Evolutionary conservation across 2,329 filamentous ascomycete genomes (phyloP).

Genomic region (Sclerotinia sclerotiorum): DNA sequence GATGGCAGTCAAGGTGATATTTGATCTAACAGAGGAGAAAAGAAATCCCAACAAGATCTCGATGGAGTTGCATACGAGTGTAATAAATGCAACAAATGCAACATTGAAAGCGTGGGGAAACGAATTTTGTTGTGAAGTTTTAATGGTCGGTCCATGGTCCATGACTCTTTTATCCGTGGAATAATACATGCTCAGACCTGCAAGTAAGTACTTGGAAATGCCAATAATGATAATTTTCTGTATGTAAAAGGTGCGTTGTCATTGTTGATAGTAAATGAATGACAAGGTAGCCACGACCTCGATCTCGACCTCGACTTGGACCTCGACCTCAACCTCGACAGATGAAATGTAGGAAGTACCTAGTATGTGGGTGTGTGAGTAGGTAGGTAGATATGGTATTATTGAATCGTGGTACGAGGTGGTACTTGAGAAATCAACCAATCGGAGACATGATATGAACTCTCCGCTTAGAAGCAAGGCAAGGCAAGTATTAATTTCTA

Average conservation of each 20-base stretch:
- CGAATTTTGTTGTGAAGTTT: background rate
- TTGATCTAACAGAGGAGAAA: conserved; percentile 1
- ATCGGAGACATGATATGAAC: background rate
- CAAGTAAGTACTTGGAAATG: background rate
- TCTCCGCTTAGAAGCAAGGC: background rate
- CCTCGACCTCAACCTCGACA: background rate
- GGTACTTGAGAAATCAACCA: background rate
- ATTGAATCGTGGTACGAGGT: background rate
- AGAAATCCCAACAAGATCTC: conserved; percentile 21
- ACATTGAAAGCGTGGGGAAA: conserved; percentile 11
- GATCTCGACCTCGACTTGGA: background rate
- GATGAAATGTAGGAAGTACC: background rate
- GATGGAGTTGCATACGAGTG: conserved; percentile 15
- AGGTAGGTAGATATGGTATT: background rate
- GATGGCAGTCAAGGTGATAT: conserved; percentile 2
- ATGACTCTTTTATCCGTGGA: background rate
- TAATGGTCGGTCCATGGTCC: background rate
- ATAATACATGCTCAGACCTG: background rate
- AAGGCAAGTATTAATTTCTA: no score
- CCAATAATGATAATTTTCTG: background rate
- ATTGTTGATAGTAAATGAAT: background rate
- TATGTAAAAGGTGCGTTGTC: conserved; percentile 14
- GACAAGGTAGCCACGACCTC: no score
- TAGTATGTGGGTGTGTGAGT: no score
- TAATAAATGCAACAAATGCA: background rate